phyloP scores from a whole-genome alignment of 345 rosid species.

The Geranium rotundifolium region DNA sequence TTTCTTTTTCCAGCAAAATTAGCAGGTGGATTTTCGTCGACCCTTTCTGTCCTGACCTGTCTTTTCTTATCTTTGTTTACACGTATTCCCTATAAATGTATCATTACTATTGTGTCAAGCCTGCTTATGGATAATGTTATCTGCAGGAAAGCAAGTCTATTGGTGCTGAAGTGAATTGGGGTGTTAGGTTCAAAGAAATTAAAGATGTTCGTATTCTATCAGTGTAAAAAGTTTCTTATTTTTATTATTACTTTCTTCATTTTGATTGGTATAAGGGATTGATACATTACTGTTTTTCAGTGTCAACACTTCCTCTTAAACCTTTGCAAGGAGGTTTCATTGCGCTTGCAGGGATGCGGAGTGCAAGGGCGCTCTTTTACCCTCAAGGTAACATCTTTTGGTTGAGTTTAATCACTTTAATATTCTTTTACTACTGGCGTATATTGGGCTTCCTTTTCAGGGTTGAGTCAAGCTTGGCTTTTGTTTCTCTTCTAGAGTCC shows the following conservation, averaged over 20 bases:
- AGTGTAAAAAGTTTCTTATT: slow-evolving; percentile 7
- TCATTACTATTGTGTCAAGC: neutral
- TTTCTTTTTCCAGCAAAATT: neutral
- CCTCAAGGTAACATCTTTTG: slow-evolving; percentile 45
- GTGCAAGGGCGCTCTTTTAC: slow-evolving; percentile 75
- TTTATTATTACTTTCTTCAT: slow-evolving; percentile 3
- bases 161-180: slow-evolving; percentile 98
- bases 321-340: slow-evolving; percentile 82
- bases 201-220: slow-evolving; percentile 55
- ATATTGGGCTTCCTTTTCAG: too few relatives aligned
- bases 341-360: slow-evolving; percentile 79
- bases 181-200: slow-evolving; percentile 70
- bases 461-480: neutral
- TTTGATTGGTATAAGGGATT: slow-evolving; percentile 7
- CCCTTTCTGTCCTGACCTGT: neutral
- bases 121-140: slow-evolving; percentile 1
- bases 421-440: too few relatives aligned
- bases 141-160: slow-evolving; percentile 82
- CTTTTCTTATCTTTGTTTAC: neutral
- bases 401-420: neutral
- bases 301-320: slow-evolving; percentile 51
- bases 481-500: neutral
- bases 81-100: neutral
- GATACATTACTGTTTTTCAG: slow-evolving; percentile 32
- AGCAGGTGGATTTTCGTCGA: neutral